Evolutionary conservation across 495 filamentous ascomycete genomes (phyloP).

Genomic region (Cudoniella acicularis): DNA sequence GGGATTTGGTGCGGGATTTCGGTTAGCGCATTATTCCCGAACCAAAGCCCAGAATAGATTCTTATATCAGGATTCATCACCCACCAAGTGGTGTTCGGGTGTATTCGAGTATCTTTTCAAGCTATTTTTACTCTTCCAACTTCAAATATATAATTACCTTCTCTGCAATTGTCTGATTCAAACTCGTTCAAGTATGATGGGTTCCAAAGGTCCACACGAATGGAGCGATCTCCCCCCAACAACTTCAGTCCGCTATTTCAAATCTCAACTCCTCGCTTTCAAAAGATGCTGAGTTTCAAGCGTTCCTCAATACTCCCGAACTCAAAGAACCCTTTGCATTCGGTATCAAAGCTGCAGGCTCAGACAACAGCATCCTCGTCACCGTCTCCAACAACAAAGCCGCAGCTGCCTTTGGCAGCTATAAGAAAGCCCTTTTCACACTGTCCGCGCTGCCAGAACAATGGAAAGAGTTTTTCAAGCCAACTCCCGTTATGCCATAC

Average conservation of each 20-base stretch:
- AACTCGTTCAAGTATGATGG: not conserved
- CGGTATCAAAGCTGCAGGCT: slow-evolving; percentile 33
- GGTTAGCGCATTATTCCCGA: too few relatives aligned
- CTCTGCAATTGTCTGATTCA: too few relatives aligned
- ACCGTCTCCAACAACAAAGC: slow-evolving; percentile 28
- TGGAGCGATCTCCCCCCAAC: slow-evolving; percentile 13
- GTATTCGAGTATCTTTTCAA: too few relatives aligned
- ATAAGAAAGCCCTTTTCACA: slow-evolving; percentile 27
- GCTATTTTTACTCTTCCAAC: too few relatives aligned
- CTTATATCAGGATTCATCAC: too few relatives aligned
- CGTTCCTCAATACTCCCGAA: slow-evolving; percentile 30
- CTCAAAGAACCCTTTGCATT: slow-evolving; percentile 31
- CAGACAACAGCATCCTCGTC: slow-evolving; percentile 29
- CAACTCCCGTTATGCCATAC: slow-evolving; percentile 31
- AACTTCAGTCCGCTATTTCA: slow-evolving; percentile 6
- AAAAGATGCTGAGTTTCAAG: slow-evolving; percentile 30
- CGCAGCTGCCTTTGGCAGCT: slow-evolving; percentile 6
- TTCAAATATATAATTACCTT: too few relatives aligned
- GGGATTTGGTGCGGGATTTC: too few relatives aligned
- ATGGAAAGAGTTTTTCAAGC: slow-evolving; percentile 38
- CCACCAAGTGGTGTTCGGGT: too few relatives aligned
- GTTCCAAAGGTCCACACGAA: not conserved
- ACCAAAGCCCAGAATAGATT: too few relatives aligned
- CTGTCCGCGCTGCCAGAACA: slow-evolving; percentile 33
- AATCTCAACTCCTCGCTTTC: not conserved